Percentiles rank a stretch among this genome's conserved stretches.
These are phyloP conservation scores for Protomyces pachydermus DNA, from an alignment of 1,139 yeast species.

Conservation along the genomic window DNA sequence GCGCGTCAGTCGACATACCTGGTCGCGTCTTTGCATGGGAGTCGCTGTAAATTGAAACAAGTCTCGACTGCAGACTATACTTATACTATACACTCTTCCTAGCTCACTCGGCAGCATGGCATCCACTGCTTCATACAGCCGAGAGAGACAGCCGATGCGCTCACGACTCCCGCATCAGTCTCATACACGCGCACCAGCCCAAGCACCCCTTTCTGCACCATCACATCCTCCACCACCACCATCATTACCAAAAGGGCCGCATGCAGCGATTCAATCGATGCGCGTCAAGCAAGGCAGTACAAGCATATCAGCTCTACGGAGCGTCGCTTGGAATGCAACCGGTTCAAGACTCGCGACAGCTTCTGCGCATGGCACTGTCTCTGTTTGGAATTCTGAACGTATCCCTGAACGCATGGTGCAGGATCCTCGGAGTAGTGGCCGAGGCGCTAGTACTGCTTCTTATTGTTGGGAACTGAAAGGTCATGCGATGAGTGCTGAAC, in stretches of 20 bases:
- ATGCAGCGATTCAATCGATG: slow-evolving; percentile 13
- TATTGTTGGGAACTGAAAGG: slow-evolving; percentile 30
- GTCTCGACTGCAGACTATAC: too few relatives aligned
- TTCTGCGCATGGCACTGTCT: slow-evolving; percentile 27
- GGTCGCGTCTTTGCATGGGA: too few relatives aligned
- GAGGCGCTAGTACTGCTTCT: slow-evolving; percentile 22
- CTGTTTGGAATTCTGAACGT: slow-evolving; percentile 34
- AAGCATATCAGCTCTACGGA: slow-evolving; percentile 27
- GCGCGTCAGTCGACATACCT: too few relatives aligned
- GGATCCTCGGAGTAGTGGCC: background rate
- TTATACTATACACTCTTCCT: too few relatives aligned
- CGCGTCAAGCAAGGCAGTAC: slow-evolving; percentile 43
- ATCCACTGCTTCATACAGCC: background rate
- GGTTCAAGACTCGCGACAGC: slow-evolving; percentile 33
- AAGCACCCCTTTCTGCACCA: background rate
- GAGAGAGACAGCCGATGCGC: background rate
- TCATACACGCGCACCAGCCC: background rate
- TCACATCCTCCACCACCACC: background rate
- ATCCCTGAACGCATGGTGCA: slow-evolving; percentile 31
- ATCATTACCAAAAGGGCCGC: slow-evolving; percentile 7
- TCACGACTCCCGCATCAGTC: too few relatives aligned
- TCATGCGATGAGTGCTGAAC: slow-evolving; percentile 30
- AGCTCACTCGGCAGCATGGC: background rate
- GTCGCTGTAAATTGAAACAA: too few relatives aligned
- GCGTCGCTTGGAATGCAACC: slow-evolving; percentile 33